Base-by-base conservation (phyloP, 2,329 filamentous ascomycete genomes). In the Talaromyces sp. region DNA sequence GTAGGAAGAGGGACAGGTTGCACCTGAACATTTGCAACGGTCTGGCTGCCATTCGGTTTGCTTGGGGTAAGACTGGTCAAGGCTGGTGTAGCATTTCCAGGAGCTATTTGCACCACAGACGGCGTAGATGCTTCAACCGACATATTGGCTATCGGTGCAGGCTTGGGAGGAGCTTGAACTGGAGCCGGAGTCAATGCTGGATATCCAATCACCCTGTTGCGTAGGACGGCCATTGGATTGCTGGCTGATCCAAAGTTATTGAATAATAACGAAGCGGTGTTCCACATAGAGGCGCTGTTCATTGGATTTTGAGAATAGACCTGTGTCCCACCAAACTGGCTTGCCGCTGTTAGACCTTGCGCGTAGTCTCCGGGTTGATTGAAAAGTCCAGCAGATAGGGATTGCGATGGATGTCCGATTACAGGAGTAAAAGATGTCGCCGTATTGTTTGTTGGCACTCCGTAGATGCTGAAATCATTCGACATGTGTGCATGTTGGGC, bases 111-210 rank as follows among this genome's bases (percentile, higher is more conserved):
- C 54, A 58, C n/a, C 17, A 40, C 29, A n/a, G 43, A 49, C 13
- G 62, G 17, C 45, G 43, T 51, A 17, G 49, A 36, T 27, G 34
- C 22, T 38, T 58, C 59, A 6, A 51, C 17, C n/a, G 19, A 17
- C 25, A 40, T 10, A 29, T 56, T 40, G 27, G 43, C 15, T 38
- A 22, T 17, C 29, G 63, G 19, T 25, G 38, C 58, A 29, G 58
- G 34, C 27, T 61, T 47, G 22, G 25, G 29, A 49, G 38, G 40
- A 40, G 36, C 51, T 31, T n/a, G n/a, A 34, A 29, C 19, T 27
- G 54, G 62, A 22, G 53, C 56, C 22, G 63, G 63, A 29, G 53
- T 59, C 53, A 65, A 53, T 29, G 53, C 51, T 6, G 51, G 60
- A 43, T 38, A 51, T 29, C 59, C 64, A 25, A 54, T 38, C 11